Evolutionary conservation across 306 rosid genomes (phyloP), one percentile per base, ranked within the genome.

Genomic region (Inga oerstediana): DNA sequence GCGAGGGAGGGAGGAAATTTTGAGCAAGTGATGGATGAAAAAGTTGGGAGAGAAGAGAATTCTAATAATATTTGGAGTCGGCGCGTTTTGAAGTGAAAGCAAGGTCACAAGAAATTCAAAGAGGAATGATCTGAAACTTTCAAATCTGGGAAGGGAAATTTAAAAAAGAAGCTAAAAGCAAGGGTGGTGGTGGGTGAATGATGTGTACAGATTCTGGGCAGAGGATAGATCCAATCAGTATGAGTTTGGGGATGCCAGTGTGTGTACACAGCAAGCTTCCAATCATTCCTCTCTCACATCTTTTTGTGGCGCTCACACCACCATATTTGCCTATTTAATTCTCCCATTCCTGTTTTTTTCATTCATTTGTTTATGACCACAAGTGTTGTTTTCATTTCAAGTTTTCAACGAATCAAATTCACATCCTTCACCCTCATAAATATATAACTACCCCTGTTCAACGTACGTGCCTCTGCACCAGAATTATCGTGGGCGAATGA

Each of bases 171-270:
- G 11, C 32, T 9, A 3, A 22, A 11, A 27, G 62, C 2, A 48
- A 11, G 51, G 51, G 64, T 56, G 64, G 64, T 6, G 39, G 39
- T 27, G 69, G 39, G 19, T 64, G 37, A 66, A 32, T 54, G 32
- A 27, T 30, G 35, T 3, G 16, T 65, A 37, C 4, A 58, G 70
- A 43, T 52, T 64, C 72, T 32, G 39, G 19, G 58, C 4, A 73
- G 64, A 66, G 41, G 84, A 54, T 79, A 76, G 75, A 61, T 59
- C 54, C 32, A 75, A 81, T 30, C 37, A 48, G 76, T 64, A 13
- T 10, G 68, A 24, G 34, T 61, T 69, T 51, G 35, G 32, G 8
- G 22, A 46, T 41, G 20, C 16, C 39, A 58, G 73, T 45, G 75
- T 51, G 69, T 69, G 85, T 32, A 41, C 43, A 49, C 72, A 65